A percentile compares a stretch with the other conserved stretches of the same genome.
Conservation (phyloP, 2,329 filamentous ascomycete species). For the Zymoseptoria ardabiliae region DNA sequence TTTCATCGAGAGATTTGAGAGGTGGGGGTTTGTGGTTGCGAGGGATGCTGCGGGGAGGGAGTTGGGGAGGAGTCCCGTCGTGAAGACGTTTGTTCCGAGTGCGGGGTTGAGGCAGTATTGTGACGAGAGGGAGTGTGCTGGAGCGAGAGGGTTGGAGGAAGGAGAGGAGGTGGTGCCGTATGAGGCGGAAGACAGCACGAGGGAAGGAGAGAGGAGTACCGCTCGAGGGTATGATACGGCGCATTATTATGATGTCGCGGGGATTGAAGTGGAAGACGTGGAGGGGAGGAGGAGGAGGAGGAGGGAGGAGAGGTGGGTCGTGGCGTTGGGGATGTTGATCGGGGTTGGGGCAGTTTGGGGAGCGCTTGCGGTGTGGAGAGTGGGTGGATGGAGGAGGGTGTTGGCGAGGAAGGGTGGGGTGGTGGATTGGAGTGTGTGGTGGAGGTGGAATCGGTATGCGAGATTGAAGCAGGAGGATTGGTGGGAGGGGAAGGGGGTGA, state of each 20-base stretch:
- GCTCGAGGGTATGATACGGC: conserved; percentile 29
- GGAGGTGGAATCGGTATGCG: too few relatives aligned
- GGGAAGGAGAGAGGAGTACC: conserved; percentile 21
- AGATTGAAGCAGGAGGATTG: too few relatives aligned
- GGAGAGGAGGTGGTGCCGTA: conserved; percentile 18
- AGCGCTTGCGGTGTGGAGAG: background rate
- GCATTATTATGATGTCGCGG: conserved; percentile 23
- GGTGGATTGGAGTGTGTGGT: background rate
- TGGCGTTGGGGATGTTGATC: background rate
- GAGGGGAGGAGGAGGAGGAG: background rate
- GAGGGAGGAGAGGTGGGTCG: background rate
- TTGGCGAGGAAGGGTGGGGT: background rate
- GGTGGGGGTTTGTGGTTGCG: conserved; percentile 30
- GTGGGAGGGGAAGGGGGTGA: too few relatives aligned
- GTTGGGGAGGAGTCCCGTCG: conserved; percentile 28
- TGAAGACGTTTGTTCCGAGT: conserved; percentile 33
- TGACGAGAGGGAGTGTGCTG: conserved; percentile 28
- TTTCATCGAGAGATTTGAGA: conserved; percentile 16
- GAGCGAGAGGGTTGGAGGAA: conserved; percentile 14
- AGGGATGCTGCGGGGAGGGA: conserved; percentile 24
- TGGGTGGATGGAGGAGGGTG: background rate
- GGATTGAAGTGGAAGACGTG: too few relatives aligned
- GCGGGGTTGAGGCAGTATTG: conserved; percentile 24
- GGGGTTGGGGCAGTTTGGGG: background rate
- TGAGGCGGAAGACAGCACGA: conserved; percentile 18